Percentiles rank a stretch among this genome's conserved stretches.
phyloP scores from a whole-genome alignment of 768 basidiomycete species.

The Terana coerulea region DNA sequence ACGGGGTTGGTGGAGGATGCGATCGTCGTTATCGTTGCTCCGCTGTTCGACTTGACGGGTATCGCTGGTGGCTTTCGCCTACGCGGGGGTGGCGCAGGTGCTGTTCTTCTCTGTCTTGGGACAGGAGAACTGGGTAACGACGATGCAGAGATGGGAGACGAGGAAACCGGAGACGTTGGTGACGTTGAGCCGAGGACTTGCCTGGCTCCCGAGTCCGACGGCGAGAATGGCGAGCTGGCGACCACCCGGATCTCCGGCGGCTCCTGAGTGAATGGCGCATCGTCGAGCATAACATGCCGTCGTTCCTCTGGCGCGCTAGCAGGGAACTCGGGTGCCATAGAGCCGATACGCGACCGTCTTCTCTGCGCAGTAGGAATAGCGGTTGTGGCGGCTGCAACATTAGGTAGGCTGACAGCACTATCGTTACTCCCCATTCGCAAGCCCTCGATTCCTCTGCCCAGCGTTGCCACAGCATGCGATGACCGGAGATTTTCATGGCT shows the following conservation, averaged over 20 bases:
- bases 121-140: constrained; percentile 12
- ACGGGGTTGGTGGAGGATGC: constrained; percentile 30
- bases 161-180: neutral
- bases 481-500: constrained; percentile 60
- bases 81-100: constrained; percentile 67
- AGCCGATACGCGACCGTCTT: constrained; percentile 16
- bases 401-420: constrained; percentile 27
- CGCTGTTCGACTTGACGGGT: constrained; percentile 45
- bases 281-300: constrained; percentile 10
- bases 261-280: constrained; percentile 12
- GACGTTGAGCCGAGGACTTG: neutral
- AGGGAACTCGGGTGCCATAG: constrained; percentile 16
- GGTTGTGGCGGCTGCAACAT: constrained; percentile 18
- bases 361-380: neutral
- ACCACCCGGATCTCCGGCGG: constrained; percentile 11
- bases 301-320: constrained; percentile 5
- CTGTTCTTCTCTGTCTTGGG: constrained; percentile 32
- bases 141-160: constrained; percentile 10
- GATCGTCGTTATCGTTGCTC: constrained; percentile 59
- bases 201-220: neutral
- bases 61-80: constrained; percentile 71
- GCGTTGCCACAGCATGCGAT: constrained; percentile 34
- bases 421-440: constrained; percentile 27
- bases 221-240: constrained; percentile 3
- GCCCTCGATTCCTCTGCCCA: constrained; percentile 21